Base-by-base conservation (phyloP, 2,329 filamentous ascomycete genomes). In the Verticillium dahliae region DNA sequence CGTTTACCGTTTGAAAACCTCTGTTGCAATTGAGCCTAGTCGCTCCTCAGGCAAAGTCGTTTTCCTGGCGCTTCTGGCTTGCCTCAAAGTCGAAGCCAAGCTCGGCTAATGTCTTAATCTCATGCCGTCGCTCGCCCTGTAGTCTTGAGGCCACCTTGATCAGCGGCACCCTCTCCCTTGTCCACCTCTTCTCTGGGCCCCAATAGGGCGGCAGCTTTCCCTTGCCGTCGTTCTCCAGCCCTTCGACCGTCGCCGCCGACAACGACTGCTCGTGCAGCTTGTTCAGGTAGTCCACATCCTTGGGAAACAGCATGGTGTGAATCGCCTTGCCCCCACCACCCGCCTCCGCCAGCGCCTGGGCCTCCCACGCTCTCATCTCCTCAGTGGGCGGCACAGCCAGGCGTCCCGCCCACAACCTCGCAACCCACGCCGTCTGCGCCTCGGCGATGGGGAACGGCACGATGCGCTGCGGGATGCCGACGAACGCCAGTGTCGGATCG, bases 371-470 rank as follows among this genome's bases (percentile, higher is more conserved):
- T 33, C 77, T 69, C 89, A 92, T 91, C 31, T 82, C 81, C 0
- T 69, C 62, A 1, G 70, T 67, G 0, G 78, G 68, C 1, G 90
- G 89, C 0, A 91, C 73, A 0, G 68, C 58, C 0, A 92, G 73
- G 0, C 87, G 80, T 0, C 84, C 84, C 0, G 88, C 82, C 77
- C 86, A 90, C 0, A 91, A 80, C 1, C 89, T 81, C 0, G 89
- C 84, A 15, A 92, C 77, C 1, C 88, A 82, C 0, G 88, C 85
- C 1, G 82, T 80, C 69, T 93, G 90, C 1, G 83, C 86, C 72
- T 93, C 89, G 0, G 86, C 82, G 6, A 90, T 70, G 0, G 88
- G 87, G 65, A 92, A 92, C 0, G 90, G 90, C 2, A 91, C 87
- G 33, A 92, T 81, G 58, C 87, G 85, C 67, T 90, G 86, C 3